Percentiles rank a stretch among this genome's conserved stretches.
Evolutionary conservation across 2,329 filamentous ascomycete species (phyloP).

Genomic region (Clonostachys byssicola): DNA sequence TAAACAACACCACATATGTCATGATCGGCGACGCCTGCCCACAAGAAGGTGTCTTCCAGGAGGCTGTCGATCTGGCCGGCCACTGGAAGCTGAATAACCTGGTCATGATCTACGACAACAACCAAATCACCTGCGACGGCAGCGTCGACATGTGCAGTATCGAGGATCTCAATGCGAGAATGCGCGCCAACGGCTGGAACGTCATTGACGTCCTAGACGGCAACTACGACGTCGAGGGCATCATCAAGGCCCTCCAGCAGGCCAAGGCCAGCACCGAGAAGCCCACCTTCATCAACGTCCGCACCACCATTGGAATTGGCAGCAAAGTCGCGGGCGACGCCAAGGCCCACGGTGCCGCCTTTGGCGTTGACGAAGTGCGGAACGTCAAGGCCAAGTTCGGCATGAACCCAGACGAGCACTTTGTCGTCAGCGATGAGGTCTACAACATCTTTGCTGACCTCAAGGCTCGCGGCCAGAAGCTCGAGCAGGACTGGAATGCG

Average conservation of each 20-base stretch:
- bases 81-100: constrained; percentile 53
- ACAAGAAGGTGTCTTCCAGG: constrained; percentile 52
- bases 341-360: constrained; percentile 53
- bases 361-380: constrained; percentile 47
- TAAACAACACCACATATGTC: constrained; percentile 49
- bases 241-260: constrained; percentile 37
- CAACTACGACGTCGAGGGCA: constrained; percentile 37
- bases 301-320: constrained; percentile 51
- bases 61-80: constrained; percentile 52
- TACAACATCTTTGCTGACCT: constrained; percentile 45
- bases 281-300: constrained; percentile 54
- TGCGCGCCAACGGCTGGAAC: constrained; percentile 51
- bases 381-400: constrained; percentile 23
- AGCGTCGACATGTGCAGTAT: constrained; percentile 46
- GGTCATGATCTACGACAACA: constrained; percentile 56
- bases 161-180: constrained; percentile 54
- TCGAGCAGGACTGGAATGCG: constrained; percentile 40
- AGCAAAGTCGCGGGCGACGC: constrained; percentile 44
- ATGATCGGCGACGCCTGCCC: constrained; percentile 56
- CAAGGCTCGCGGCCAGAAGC: constrained; percentile 32
- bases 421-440: constrained; percentile 35
- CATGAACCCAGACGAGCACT: constrained; percentile 27
- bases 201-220: constrained; percentile 51
- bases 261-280: constrained; percentile 38
- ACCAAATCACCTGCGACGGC: constrained; percentile 56